These are phyloP conservation scores for Camelina neglecta DNA, from an alignment of 345 rosid genomes.

Conservation along the genomic window DNA sequence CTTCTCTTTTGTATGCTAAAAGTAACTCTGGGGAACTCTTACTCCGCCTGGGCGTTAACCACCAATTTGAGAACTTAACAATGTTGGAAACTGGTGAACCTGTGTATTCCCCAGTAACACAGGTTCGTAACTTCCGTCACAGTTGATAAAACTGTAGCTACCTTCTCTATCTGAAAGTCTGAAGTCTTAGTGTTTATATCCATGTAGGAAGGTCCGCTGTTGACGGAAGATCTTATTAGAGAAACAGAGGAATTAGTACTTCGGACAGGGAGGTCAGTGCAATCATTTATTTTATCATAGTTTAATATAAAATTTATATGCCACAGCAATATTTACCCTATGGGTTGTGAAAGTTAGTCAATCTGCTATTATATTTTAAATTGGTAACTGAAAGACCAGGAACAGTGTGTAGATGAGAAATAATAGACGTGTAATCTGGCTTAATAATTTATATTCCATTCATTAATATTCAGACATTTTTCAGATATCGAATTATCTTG, in stretches of 20 bases:
- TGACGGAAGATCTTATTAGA: conserved; percentile 92
- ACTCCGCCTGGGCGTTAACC: conserved; percentile 73
- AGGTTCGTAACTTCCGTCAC: conserved; percentile 59
- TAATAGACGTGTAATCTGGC: conserved; percentile 5
- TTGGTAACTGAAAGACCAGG: conserved; percentile 15
- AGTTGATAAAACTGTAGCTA: conserved; percentile 22
- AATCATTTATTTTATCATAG: neutral
- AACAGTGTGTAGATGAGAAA: neutral
- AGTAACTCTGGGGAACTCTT: conserved; percentile 69
- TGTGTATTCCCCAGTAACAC: conserved; percentile 79
- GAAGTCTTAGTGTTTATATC: conserved; percentile 31
- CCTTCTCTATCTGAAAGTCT: neutral
- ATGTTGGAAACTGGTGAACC: conserved; percentile 97
- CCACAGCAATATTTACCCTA: neutral
- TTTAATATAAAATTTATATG: conserved; percentile 2
- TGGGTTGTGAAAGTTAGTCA: neutral
- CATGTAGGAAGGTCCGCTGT: conserved; percentile 89
- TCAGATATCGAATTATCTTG: conserved; percentile 32
- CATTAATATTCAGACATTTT: conserved; percentile 29
- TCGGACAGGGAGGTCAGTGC: conserved; percentile 88
- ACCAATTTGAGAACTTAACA: conserved; percentile 58
- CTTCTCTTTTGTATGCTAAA: conserved; percentile 62
- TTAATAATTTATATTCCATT: neutral
- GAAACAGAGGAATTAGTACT: conserved; percentile 97
- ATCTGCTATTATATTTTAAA: neutral